phyloP scores from a whole-genome alignment of 2,329 filamentous ascomycete genomes.

The Endothia cerciana region DNA sequence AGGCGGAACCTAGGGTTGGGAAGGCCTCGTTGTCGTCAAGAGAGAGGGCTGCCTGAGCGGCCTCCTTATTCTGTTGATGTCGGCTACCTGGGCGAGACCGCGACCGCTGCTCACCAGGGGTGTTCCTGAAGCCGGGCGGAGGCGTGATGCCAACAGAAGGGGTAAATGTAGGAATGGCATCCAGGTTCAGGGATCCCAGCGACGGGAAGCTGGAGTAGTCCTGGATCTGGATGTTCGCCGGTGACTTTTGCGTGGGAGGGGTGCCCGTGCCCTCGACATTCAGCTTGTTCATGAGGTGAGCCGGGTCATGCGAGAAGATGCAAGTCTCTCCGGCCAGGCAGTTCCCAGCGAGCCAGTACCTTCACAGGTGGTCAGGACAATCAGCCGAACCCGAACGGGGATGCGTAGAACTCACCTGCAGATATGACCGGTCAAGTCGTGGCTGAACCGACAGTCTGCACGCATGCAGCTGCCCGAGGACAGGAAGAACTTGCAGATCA shows the following conservation, averaged over 20 bases:
- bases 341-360: constrained; percentile 95
- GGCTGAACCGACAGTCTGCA: constrained; percentile 95
- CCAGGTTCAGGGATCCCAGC: constrained; percentile 63
- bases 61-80: constrained; percentile 66
- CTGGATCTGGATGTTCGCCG: constrained; percentile 75
- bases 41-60: constrained; percentile 70
- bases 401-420: constrained; percentile 76
- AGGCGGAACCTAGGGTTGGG: constrained; percentile 80
- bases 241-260: constrained; percentile 64
- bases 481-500: constrained; percentile 97
- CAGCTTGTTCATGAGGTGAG: constrained; percentile 81
- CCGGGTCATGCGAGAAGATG: constrained; percentile 95
- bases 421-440: constrained; percentile 92
- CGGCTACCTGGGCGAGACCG: constrained; percentile 85
- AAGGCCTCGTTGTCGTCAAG: constrained; percentile 97
- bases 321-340: constrained; percentile 93
- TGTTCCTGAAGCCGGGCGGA: constrained; percentile 71
- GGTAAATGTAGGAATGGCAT: constrained; percentile 59
- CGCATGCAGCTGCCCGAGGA: constrained; percentile 94
- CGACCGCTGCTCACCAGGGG: constrained; percentile 66
- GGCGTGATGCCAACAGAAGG: constrained; percentile 61
- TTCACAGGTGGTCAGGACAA: constrained; percentile 41
- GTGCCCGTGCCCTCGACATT: constrained; percentile 71
- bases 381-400: constrained; percentile 22
- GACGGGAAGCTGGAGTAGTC: constrained; percentile 86